Conservation (phyloP, 2,329 filamentous ascomycete genomes). For the Ramichloridium luteum region DNA sequence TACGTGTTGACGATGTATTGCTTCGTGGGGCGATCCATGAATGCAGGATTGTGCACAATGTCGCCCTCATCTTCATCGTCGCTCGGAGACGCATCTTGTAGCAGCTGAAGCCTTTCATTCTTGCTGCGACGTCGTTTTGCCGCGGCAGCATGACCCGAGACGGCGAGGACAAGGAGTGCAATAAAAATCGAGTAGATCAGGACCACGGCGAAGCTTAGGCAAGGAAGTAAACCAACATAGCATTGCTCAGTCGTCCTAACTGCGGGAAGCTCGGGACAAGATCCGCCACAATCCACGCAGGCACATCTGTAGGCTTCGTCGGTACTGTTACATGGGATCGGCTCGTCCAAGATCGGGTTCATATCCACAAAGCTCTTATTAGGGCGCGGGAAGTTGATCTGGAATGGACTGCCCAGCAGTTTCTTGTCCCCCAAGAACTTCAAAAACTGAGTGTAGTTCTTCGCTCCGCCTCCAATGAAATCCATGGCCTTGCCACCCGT, state of each 20-base stretch:
- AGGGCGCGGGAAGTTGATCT: conserved; percentile 77
- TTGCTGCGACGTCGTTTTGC: conserved; percentile 60
- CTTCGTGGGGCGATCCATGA: conserved; percentile 65
- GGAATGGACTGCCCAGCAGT: conserved; percentile 80
- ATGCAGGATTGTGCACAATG: conserved; percentile 60
- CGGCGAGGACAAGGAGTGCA: conserved; percentile 50
- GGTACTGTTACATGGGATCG: conserved; percentile 81
- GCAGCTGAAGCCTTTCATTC: conserved; percentile 69
- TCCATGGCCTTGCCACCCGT: conserved; percentile 91
- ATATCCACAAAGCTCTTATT: conserved; percentile 56
- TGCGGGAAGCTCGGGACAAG: conserved; percentile 70
- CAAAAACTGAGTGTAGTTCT: conserved; percentile 74
- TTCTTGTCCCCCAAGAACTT: conserved; percentile 92
- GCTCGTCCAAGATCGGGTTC: conserved; percentile 54
- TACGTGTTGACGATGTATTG: conserved; percentile 75
- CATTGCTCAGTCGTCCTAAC: conserved; percentile 61
- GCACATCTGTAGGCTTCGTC: conserved; percentile 80
- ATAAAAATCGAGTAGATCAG: conserved; percentile 70
- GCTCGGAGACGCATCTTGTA: conserved; percentile 72
- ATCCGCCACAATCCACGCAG: conserved; percentile 80
- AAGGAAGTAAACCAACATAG: conserved; percentile 77
- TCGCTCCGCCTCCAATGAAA: conserved; percentile 88
- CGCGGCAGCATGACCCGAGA: conserved; percentile 66
- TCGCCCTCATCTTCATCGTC: conserved; percentile 94
- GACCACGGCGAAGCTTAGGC: conserved; percentile 84